A percentile compares a stretch with the other conserved stretches of the same genome.
These are phyloP conservation scores for Trypanosoma boissoni DNA, from an alignment of 208 protist genomes.

Conservation along the genomic window DNA sequence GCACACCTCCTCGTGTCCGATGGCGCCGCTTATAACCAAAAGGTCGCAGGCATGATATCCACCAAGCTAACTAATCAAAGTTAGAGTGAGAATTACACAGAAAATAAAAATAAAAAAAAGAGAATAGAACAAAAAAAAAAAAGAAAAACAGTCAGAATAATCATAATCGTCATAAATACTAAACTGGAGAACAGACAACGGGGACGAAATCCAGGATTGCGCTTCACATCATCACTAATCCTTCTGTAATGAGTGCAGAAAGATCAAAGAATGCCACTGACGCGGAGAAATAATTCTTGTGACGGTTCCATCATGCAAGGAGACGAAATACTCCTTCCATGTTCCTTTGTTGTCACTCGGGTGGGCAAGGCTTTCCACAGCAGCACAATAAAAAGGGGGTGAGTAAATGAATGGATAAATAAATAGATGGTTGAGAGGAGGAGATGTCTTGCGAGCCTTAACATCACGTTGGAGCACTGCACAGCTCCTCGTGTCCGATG, in stretches of 20 bases:
- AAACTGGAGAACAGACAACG: background rate
- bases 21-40: slow-evolving; percentile 9
- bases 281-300: too few species aligned
- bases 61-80: background rate
- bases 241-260: too few species aligned
- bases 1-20: slow-evolving; percentile 16
- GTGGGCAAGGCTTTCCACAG: background rate
- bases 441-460: slow-evolving; percentile 17
- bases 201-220: too few species aligned
- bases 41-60: background rate
- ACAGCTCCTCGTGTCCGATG: slow-evolving; percentile 20
- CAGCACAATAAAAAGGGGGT: background rate
- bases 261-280: too few species aligned
- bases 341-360: slow-evolving; percentile 25
- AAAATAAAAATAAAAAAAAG: slow-evolving; percentile 10
- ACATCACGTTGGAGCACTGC: slow-evolving; percentile 22
- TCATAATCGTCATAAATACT: background rate
- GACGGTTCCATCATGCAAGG: slow-evolving; percentile 23
- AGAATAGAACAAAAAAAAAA: slow-evolving; percentile 11
- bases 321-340: slow-evolving; percentile 8
- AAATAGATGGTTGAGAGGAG: background rate
- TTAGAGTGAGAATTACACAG: background rate
- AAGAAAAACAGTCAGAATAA: slow-evolving; percentile 10
- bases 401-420: background rate
- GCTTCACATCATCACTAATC: too few species aligned